Evolutionary conservation across 768 basidiomycete genomes (phyloP).

Genomic region (Boletus vermiculosoides): DNA sequence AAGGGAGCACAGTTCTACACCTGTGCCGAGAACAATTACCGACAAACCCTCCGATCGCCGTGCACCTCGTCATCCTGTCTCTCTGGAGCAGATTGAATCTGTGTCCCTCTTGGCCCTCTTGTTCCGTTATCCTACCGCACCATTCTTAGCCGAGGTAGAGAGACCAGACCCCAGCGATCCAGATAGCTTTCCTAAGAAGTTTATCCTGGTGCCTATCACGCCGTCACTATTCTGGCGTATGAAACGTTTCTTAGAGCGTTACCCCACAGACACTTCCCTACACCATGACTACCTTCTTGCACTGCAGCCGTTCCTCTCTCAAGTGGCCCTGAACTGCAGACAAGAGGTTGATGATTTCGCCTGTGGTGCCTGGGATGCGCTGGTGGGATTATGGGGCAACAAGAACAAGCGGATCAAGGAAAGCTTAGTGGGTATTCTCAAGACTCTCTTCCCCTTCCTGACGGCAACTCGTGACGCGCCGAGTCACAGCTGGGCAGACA

Average conservation of each 20-base stretch:
- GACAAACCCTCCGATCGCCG: constrained; percentile 25
- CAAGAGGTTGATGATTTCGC: constrained; percentile 61
- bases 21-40: constrained; percentile 13
- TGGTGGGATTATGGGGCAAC: constrained; percentile 75
- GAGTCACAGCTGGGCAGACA: constrained; percentile 43
- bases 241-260: constrained; percentile 59
- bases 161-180: constrained; percentile 22
- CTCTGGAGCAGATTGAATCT: constrained; percentile 68
- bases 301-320: constrained; percentile 66
- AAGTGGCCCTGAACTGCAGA: constrained; percentile 75
- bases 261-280: constrained; percentile 73
- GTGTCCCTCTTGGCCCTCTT: constrained; percentile 61
- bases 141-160: constrained; percentile 46
- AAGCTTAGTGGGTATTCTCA: constrained; percentile 70
- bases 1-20: constrained; percentile 23
- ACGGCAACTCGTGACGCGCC: constrained; percentile 36
- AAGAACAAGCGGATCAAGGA: constrained; percentile 79
- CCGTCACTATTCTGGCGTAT: constrained; percentile 59
- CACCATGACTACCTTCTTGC: constrained; percentile 72
- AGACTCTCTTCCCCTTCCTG: constrained; percentile 70
- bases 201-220: constrained; percentile 19
- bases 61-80: constrained; percentile 35
- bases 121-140: constrained; percentile 56
- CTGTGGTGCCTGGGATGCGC: constrained; percentile 53
- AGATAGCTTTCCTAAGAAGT: constrained; percentile 34